A percentile compares a stretch with the other conserved stretches of the same genome.
phyloP scores from a whole-genome alignment of 192 early-diverging fungal genomes.

The Pilaira anomala region DNA sequence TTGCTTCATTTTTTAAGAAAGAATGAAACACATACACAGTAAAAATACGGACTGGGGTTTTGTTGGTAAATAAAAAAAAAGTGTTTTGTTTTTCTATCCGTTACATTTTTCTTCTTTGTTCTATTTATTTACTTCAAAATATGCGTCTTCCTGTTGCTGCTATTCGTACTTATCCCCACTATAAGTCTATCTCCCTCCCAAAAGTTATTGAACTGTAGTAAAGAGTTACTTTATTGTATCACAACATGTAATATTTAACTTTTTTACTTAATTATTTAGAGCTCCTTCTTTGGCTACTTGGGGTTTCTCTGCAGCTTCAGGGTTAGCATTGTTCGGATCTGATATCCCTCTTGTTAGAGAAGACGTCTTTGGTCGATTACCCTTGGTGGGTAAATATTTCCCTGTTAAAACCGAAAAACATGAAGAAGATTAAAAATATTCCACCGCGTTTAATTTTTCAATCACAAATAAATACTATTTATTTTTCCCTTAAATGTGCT shows the following conservation, averaged over 20 bases:
- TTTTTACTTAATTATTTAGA: conserved; percentile 15
- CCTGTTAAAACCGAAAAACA: conserved; percentile 8
- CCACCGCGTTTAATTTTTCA: neutral
- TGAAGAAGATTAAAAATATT: neutral
- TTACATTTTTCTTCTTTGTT: neutral
- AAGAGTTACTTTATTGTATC: neutral
- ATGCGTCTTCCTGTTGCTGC: neutral
- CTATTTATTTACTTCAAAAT: neutral
- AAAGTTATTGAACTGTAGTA: conserved; percentile 34
- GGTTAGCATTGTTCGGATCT: conserved; percentile 25
- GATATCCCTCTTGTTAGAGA: conserved; percentile 35
- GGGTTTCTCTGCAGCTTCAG: conserved; percentile 37
- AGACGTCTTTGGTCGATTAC: conserved; percentile 36
- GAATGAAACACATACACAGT: neutral
- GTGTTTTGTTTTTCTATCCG: neutral
- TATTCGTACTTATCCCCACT: conserved; percentile 20
- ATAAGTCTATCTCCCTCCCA: conserved; percentile 30
- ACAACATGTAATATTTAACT: neutral
- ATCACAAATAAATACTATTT: neutral
- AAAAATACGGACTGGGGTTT: neutral
- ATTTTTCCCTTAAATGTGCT: too few relatives aligned
- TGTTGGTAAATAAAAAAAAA: neutral
- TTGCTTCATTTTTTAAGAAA: conserved; percentile 8
- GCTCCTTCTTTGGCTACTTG: conserved; percentile 33
- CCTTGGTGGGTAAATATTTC: conserved; percentile 35